Evolutionary conservation across 306 rosid genomes (phyloP).

Genomic region (Pueraria montana): DNA sequence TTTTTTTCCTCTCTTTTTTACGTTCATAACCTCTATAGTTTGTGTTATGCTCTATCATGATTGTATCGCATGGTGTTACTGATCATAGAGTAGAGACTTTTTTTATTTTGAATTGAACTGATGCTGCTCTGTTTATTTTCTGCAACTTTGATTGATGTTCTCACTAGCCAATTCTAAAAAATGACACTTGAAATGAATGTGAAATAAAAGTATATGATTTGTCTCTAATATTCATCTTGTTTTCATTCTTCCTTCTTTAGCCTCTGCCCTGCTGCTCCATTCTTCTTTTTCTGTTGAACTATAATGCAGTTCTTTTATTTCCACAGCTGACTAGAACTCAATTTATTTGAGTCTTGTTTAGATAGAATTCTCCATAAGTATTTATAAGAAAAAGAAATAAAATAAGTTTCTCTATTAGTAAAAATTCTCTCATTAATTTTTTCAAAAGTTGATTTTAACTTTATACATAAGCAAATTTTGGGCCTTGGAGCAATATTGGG

Average conservation of each 20-base stretch:
- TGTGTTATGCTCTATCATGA: constrained; percentile 15
- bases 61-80: constrained; percentile 14
- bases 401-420: too few relatives aligned
- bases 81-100: background rate
- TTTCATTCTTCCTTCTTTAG: background rate
- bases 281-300: background rate
- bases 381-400: too few relatives aligned
- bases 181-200: too few relatives aligned
- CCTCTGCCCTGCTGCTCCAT: background rate
- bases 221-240: background rate
- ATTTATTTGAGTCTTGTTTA: background rate
- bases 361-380: too few relatives aligned
- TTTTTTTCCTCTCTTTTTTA: background rate
- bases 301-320: constrained; percentile 2
- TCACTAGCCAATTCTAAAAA: background rate
- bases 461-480: background rate
- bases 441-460: background rate
- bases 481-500: background rate
- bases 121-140: background rate
- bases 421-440: too few relatives aligned
- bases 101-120: constrained; percentile 17
- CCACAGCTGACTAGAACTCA: background rate
- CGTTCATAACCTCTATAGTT: background rate
- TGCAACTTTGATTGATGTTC: constrained; percentile 1
- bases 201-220: background rate